Conservation (phyloP, 768 basidiomycete species). For the Leccinum longicurvipes region DNA sequence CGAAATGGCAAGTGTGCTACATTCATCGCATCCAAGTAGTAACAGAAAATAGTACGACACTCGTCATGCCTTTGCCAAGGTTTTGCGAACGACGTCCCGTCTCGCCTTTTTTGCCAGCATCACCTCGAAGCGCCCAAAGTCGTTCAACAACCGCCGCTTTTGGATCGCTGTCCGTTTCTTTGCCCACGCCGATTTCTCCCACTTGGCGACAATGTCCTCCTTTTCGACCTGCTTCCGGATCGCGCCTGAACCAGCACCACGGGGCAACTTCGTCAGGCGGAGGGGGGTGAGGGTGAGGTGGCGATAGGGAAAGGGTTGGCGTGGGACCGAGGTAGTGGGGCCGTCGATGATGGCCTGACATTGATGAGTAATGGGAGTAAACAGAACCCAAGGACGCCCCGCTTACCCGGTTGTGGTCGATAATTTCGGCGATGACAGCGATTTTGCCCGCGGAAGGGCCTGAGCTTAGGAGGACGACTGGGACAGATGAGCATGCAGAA, state of each 20-base stretch:
- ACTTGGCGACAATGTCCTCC: constrained; percentile 79
- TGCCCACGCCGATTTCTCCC: constrained; percentile 87
- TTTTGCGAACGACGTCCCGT: constrained; percentile 74
- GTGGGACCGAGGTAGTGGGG: constrained; percentile 85
- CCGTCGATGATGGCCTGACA: constrained; percentile 92
- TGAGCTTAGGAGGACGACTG: constrained; percentile 87
- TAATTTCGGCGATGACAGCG: constrained; percentile 95
- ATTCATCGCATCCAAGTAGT: no score
- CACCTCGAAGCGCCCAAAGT: constrained; percentile 90
- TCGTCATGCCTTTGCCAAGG: constrained; percentile 46
- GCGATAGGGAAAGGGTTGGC: constrained; percentile 89
- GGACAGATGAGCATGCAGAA: constrained; percentile 1
- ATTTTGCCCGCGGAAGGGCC: constrained; percentile 86
- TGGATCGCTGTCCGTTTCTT: constrained; percentile 75
- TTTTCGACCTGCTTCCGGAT: constrained; percentile 88
- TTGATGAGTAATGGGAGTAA: background rate
- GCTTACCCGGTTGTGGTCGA: constrained; percentile 94
- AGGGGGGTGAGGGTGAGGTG: constrained; percentile 90
- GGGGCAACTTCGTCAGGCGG: constrained; percentile 78
- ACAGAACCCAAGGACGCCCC: background rate
- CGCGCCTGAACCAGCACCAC: constrained; percentile 75
- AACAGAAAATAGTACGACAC: background rate
- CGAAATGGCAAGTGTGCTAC: constrained; percentile 5
- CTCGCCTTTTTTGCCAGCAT: constrained; percentile 88
- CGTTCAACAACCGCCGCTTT: constrained; percentile 73